Evolutionary conservation across 2,329 filamentous ascomycete species (phyloP), one percentile per base, ranked within the genome.

Genomic region (Malbranchea zuffiana): DNA sequence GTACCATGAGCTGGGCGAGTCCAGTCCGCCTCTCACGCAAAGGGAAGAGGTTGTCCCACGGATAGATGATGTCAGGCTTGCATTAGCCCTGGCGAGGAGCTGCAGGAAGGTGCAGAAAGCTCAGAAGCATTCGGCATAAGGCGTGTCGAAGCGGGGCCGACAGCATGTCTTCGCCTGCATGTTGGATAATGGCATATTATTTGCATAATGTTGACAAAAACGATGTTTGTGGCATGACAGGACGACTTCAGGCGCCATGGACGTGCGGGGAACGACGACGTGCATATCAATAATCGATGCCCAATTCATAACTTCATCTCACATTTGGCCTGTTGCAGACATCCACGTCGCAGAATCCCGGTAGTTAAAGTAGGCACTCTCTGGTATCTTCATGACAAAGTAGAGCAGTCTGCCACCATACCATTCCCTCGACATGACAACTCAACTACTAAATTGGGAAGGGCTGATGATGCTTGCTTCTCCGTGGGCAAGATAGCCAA

Each of bases 401-500:
- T 25, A 34, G 18, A 11, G n/a, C 17, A n/a, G n/a, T n/a, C n/a
- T n/a, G n/a, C n/a, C n/a, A n/a, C n/a, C n/a, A n/a, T n/a, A n/a
- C n/a, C n/a, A n/a, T n/a, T n/a, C 8, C 18, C 17, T 28, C 29
- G 24, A 39, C 12, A 28, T 21, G 23, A 29, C 29, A 33, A 28
- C 29, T 33, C 11, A 20, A 23, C 29, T 19, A 24, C 16, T 27
- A 32, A 27, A 17, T 16, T 32, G 26, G 24, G 31, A 39, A 23
- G 24, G 29, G 26, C 35, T 31, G 30, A 60, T 27, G 30, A 64
- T 53, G 43, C 62, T 66, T 32, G 63, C 63, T 50, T 66, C 63
- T 3, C 61, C 61, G 35, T 53, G 54, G 4, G 58, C 57, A 36
- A 66, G 48, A 42, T 65, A 48, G 51, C 67, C 63, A 50, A 67